A percentile compares a stretch with the other conserved stretches of the same genome.
Evolutionary conservation across 768 basidiomycete genomes (phyloP).

Genomic region (Suillus sp.): DNA sequence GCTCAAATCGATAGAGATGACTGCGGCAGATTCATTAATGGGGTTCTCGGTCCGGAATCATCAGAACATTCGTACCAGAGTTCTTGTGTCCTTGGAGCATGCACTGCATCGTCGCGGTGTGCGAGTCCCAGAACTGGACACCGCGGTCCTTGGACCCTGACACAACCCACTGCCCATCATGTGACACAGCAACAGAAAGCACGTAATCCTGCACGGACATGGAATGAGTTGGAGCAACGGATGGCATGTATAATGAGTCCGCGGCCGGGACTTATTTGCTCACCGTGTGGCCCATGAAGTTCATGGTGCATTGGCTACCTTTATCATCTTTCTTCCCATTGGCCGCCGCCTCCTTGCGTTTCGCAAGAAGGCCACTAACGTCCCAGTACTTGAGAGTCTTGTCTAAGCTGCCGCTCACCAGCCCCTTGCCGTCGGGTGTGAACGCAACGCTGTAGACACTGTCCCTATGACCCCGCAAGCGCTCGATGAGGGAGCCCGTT

Average conservation of each 20-base stretch:
- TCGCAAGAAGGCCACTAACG: conserved; percentile 25
- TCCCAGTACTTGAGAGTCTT: conserved; percentile 48
- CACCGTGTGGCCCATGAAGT: conserved; percentile 34
- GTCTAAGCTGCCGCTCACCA: conserved; percentile 36
- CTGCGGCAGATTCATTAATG: conserved; percentile 18
- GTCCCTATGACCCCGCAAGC: conserved; percentile 31
- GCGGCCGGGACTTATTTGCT: conserved; percentile 1
- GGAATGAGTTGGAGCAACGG: not conserved
- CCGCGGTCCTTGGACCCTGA: conserved; percentile 42
- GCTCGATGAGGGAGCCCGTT: conserved; percentile 34
- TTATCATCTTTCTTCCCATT: conserved; percentile 37
- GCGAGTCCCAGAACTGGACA: conserved; percentile 39
- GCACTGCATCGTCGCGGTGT: conserved; percentile 33
- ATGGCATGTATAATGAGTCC: not conserved
- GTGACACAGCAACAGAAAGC: conserved; percentile 32
- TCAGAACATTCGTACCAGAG: conserved; percentile 32
- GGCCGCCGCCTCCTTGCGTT: conserved; percentile 37
- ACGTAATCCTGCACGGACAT: conserved; percentile 30
- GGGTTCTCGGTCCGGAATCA: not conserved
- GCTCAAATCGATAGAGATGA: conserved; percentile 42
- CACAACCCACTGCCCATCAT: conserved; percentile 36
- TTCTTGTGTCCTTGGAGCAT: conserved; percentile 39
- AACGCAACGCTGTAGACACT: conserved; percentile 37
- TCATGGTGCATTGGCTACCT: conserved; percentile 32
- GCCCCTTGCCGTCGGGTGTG: conserved; percentile 21